Base-by-base conservation (phyloP, 2,329 filamentous ascomycete species). In the Penicillium sp. region DNA sequence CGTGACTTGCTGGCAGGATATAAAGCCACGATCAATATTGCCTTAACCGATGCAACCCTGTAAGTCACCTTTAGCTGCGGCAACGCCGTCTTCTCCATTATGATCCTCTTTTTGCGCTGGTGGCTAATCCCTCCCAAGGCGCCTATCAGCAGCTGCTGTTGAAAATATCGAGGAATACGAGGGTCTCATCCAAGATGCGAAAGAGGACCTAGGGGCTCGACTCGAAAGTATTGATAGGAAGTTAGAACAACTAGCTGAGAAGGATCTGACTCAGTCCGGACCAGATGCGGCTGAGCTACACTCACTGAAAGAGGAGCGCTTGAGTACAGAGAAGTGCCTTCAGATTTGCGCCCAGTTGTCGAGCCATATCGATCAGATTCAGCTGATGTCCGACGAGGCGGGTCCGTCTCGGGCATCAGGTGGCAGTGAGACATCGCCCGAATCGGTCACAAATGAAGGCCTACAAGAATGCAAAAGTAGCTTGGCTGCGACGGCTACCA, bases 21-120 rank as follows among this genome's bases (percentile, higher is more conserved):
- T 52, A 77, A 75, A 53, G 61, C 68, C 41, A 75, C 71, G 23
- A 73, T 76, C 23, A 70, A 49, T 40, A 74, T 77, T 64, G 72
- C 74, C 15, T 67, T 78, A 18, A 68, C 64, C 8, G 67, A 75
- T 57, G 66, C 66, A 52, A 73, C 69, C 47, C 65, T 76, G 73
- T 76, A 67, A 68, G 71, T 68, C 33, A 46, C 15, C 12, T 13
- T 12, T 29, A 34, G 24, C 33, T 40, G 54, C 46, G 45, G 18
- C 40, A 52, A 7, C 32, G 15, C 18, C 3, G 2, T 30, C 7
- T 42, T 42, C 39, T 29, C 2, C 3, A 10, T 18, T 34, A 3
- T 8, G 3, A n/a, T 3, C 7, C 27, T 23, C 44, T n/a, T 37
- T 39, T 36, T 44, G 48, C 27, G 10, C 18, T 46, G 17, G 39